Conservation (phyloP, 768 basidiomycete genomes). For the Amanita brunnescens region DNA sequence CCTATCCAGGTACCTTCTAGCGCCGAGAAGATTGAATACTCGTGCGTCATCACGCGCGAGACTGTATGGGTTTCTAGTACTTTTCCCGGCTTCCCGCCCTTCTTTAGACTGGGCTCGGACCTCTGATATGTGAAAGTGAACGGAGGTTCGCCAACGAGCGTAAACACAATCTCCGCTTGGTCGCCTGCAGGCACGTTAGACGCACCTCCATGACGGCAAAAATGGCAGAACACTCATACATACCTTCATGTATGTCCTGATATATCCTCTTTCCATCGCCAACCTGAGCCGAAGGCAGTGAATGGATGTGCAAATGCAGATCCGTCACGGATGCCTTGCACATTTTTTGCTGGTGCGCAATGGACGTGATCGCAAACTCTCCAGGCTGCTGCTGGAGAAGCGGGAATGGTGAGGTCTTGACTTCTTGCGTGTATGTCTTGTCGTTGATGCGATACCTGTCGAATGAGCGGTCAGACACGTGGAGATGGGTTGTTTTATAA, state of each 20-base stretch:
- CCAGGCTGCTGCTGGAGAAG: slow-evolving; percentile 75
- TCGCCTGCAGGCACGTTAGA: slow-evolving; percentile 43
- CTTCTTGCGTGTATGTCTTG: slow-evolving; percentile 62
- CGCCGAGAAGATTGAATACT: slow-evolving; percentile 89
- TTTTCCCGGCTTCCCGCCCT: slow-evolving; percentile 62
- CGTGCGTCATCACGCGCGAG: slow-evolving; percentile 60
- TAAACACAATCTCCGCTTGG: slow-evolving; percentile 90
- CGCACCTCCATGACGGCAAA: background rate
- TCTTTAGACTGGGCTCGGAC: slow-evolving; percentile 58
- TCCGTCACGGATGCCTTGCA: slow-evolving; percentile 80
- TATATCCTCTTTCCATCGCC: slow-evolving; percentile 73
- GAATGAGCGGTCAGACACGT: background rate
- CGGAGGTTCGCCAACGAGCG: slow-evolving; percentile 84
- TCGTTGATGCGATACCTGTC: slow-evolving; percentile 75
- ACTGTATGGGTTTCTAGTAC: slow-evolving; percentile 92
- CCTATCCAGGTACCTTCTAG: slow-evolving; percentile 57
- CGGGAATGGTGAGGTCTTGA: slow-evolving; percentile 78
- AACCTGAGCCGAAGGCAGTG: slow-evolving; percentile 83
- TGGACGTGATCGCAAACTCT: slow-evolving; percentile 75
- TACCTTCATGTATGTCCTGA: slow-evolving; percentile 89
- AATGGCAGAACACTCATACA: slow-evolving; percentile 11
- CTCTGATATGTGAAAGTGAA: slow-evolving; percentile 96
- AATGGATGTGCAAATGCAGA: slow-evolving; percentile 64
- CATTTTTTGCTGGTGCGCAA: slow-evolving; percentile 89
- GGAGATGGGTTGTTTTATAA: background rate